These are phyloP conservation scores for Sungouiozyma intestinalis DNA, from an alignment of 805 yeast genomes.

Conservation along the genomic window DNA sequence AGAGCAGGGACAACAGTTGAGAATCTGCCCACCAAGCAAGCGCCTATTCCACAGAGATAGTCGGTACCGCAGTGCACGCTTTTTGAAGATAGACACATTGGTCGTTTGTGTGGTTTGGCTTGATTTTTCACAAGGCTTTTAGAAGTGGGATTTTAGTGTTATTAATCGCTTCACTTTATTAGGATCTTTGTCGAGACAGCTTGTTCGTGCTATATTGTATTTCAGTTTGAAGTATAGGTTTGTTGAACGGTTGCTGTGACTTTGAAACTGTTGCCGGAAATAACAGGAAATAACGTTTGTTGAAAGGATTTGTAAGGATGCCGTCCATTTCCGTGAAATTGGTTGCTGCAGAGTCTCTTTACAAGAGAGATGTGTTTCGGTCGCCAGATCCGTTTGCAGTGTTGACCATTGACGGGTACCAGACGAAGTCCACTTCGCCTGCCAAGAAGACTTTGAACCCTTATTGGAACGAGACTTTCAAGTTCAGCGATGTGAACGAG, in stretches of 20 bases:
- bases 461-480: constrained; percentile 92
- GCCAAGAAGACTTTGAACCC: constrained; percentile 92
- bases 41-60: too few relatives aligned
- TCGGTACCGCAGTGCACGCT: too few relatives aligned
- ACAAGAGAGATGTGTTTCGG: constrained; percentile 88
- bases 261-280: too few relatives aligned
- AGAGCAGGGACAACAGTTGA: not conserved
- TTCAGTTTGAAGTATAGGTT: too few relatives aligned
- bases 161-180: too few relatives aligned
- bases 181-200: too few relatives aligned
- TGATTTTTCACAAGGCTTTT: not conserved
- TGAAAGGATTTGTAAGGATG: constrained; percentile 7
- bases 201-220: too few relatives aligned
- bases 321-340: constrained; percentile 51
- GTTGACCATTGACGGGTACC: constrained; percentile 92
- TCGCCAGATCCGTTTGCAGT: constrained; percentile 98
- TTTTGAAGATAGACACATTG: too few relatives aligned
- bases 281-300: not conserved
- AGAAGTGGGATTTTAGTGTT: not conserved
- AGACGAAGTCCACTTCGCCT: constrained; percentile 88
- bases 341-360: constrained; percentile 92
- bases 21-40: too few relatives aligned
- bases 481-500: constrained; percentile 61
- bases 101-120: too few relatives aligned
- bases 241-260: too few relatives aligned